phyloP scores from a whole-genome alignment of 768 basidiomycete genomes.

The Auriscalpium vulgare region DNA sequence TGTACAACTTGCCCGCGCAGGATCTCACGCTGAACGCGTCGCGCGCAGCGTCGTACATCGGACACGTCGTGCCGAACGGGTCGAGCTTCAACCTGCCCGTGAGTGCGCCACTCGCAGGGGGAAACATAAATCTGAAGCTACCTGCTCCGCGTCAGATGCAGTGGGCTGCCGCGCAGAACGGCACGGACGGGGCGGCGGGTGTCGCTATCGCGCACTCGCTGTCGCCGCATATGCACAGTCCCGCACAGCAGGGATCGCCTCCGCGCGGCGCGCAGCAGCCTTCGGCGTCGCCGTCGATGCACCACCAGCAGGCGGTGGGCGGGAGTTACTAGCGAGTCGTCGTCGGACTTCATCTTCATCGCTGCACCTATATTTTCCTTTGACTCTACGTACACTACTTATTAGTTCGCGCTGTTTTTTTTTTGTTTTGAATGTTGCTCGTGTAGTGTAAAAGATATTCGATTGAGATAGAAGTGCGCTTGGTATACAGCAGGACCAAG shows the following conservation, averaged over 20 bases:
- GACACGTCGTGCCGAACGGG: slow-evolving; percentile 28
- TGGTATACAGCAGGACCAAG: too few relatives aligned
- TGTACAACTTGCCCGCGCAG: slow-evolving; percentile 36
- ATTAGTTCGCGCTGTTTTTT: too few relatives aligned
- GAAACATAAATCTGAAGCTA: slow-evolving; percentile 38
- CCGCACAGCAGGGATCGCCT: slow-evolving; percentile 24
- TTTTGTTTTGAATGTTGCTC: too few relatives aligned
- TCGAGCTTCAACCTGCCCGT: slow-evolving; percentile 31
- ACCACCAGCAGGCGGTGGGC: slow-evolving; percentile 25
- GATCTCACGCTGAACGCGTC: slow-evolving; percentile 25
- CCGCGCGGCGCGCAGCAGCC: slow-evolving; percentile 22
- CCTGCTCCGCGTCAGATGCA: slow-evolving; percentile 30
- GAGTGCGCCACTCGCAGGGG: slow-evolving; percentile 27
- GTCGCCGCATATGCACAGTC: slow-evolving; percentile 24
- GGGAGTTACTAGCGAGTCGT: not conserved
- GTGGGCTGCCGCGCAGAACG: slow-evolving; percentile 25
- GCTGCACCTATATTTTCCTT: too few relatives aligned
- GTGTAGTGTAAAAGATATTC: too few relatives aligned
- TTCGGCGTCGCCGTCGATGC: slow-evolving; percentile 26
- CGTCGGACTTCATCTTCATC: too few relatives aligned
- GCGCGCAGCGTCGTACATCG: slow-evolving; percentile 29
- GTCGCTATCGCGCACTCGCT: slow-evolving; percentile 21
- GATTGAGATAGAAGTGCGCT: too few relatives aligned
- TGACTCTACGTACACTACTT: too few relatives aligned
- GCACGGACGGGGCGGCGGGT: slow-evolving; percentile 1